A percentile compares a stretch with the other conserved stretches of the same genome.
Conservation (phyloP, 306 rosid species). For the Comarum palustre region DNA sequence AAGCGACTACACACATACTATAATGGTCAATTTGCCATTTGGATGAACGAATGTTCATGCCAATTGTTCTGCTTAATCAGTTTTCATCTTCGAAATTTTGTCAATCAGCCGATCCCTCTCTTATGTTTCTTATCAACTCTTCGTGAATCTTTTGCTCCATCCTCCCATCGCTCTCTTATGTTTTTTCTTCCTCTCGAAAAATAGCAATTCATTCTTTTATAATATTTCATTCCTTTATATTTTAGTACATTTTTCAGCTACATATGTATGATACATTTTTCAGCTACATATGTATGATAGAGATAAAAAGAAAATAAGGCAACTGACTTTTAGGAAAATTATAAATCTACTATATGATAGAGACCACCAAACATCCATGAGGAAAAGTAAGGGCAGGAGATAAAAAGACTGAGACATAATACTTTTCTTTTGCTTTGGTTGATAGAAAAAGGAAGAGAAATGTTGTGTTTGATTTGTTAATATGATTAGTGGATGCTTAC, state of each 20-base stretch:
- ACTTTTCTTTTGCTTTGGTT: slow-evolving; percentile 6
- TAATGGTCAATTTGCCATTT: not conserved
- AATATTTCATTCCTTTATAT: not conserved
- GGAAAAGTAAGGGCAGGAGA: not conserved
- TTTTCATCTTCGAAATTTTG: not conserved
- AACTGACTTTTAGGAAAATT: not conserved
- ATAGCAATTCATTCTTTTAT: not conserved
- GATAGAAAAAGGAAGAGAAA: not conserved
- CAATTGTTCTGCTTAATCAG: not conserved
- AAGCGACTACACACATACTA: no score
- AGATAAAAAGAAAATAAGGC: no score
- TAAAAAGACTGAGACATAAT: not conserved
- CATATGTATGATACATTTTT: not conserved
- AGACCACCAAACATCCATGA: slow-evolving; percentile 3
- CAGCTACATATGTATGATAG: not conserved
- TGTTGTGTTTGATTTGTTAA: not conserved
- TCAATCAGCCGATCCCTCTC: no score
- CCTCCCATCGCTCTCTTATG: no score
- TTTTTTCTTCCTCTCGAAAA: not conserved
- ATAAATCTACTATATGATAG: not conserved
- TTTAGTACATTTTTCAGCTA: not conserved
- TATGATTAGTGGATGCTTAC: slow-evolving; percentile 18
- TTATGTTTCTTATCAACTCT: no score
- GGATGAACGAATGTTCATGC: not conserved
- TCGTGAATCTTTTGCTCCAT: no score